Base-by-base conservation (phyloP, 345 rosid genomes). In the Reutealis trisperma region DNA sequence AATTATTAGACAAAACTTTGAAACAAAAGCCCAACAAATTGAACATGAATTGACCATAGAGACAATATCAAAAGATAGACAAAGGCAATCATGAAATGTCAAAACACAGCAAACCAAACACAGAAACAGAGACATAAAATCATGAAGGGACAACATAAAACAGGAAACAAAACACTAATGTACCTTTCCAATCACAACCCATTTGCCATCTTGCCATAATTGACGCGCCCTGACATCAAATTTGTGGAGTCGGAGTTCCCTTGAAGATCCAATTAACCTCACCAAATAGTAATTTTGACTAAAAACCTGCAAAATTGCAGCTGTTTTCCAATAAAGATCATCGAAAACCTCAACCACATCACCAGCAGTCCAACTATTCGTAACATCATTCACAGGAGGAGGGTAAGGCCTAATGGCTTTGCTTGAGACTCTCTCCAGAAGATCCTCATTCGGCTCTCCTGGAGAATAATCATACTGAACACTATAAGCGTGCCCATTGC, bases 161-260 rank as follows among this genome's bases (percentile, higher is more conserved):
- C 10, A 67, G 21, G 49, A 62, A 55, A 45, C 7, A 45, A 58
- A 27, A 51, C 25, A 25, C 2, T 9, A 57, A 41, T 5, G 70
- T 72, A 78, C 80, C 77, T 78, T 72, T 55, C 72, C 75, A 18
- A 72, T 66, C 32, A 44, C 72, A 64, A 78, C 9, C 76, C 80
- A 71, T 62, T 51, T 1, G 1, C 76, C 80, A 71, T 70, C 65
- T 37, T 71, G 65, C 76, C 80, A 71, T 25, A 71, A 54, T 57
- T 63, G 80, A 13, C 71, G 76, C 21, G 57, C 47, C 60, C 77
- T 72, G 8, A 78, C 72, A 34, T 71, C 27, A 45, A 44, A 44
- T 37, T 27, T 72, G 34, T 59, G 1, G 25, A 72, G 13, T 58
- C 30, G 45, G 14, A 78, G 77, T 57, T 78, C 58, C 32, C 21